Conservation (phyloP, 371 early-diverging fungal genomes). For the Apophysomyces sp. region DNA sequence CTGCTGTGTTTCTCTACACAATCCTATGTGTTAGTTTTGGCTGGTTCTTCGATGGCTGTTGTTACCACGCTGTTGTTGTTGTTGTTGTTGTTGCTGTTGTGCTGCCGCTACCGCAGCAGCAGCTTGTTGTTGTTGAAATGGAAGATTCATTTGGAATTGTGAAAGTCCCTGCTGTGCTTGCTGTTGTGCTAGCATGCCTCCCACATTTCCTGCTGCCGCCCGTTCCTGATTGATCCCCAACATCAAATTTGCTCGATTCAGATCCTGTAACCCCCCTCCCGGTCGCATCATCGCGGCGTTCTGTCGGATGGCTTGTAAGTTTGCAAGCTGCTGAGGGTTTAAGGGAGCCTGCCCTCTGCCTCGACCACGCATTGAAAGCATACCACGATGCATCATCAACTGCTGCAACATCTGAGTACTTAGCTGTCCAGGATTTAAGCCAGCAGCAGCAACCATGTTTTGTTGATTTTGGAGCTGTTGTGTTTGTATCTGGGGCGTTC, state of each 20-base stretch:
- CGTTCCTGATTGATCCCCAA: conserved; percentile 13
- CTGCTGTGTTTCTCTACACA: no score
- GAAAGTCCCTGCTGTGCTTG: conserved; percentile 23
- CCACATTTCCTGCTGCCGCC: conserved; percentile 15
- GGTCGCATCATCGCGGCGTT: conserved; percentile 9
- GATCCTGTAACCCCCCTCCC: conserved; percentile 9
- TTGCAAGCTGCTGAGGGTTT: conserved; percentile 28
- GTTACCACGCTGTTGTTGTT: conserved; percentile 25
- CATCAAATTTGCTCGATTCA: conserved; percentile 14
- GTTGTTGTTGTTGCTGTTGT: no score
- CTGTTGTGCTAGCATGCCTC: conserved; percentile 1
- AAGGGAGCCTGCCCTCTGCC: conserved; percentile 27
- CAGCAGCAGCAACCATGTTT: conserved; percentile 5
- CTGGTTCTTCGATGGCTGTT: neutral
- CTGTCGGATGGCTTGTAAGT: conserved; percentile 23
- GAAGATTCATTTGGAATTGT: conserved; percentile 35
- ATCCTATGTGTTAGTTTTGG: neutral
- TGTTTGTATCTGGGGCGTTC: conserved; percentile 19
- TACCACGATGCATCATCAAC: conserved; percentile 30
- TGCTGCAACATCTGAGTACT: conserved; percentile 33
- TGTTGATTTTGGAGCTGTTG: conserved; percentile 17
- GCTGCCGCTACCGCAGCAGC: conserved; percentile 17
- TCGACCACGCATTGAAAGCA: conserved; percentile 26
- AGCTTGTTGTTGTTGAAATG: conserved; percentile 31
- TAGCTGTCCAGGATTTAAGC: conserved; percentile 22